A percentile compares a stretch with the other conserved stretches of the same genome.
Conservation (phyloP, 768 basidiomycete genomes). For the Podaxis carcinomalis region DNA sequence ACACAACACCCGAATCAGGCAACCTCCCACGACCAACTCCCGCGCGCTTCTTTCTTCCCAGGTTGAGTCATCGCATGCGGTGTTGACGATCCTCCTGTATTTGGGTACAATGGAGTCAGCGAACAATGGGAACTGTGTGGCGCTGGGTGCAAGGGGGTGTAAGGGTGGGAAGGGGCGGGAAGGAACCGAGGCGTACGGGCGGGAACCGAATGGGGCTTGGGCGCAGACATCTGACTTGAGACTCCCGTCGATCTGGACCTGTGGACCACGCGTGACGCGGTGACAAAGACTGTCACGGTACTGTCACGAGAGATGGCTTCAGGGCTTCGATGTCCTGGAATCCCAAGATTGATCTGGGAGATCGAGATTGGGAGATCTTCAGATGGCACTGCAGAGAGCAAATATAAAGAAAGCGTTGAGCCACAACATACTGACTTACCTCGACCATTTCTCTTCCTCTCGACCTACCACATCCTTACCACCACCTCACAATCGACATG, state of each 20-base stretch:
- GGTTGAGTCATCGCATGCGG: background rate
- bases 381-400: background rate
- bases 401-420: background rate
- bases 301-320: background rate
- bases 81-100: background rate
- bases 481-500: constrained; percentile 32
- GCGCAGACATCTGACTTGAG: background rate
- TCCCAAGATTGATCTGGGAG: constrained; percentile 7
- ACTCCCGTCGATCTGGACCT: constrained; percentile 1
- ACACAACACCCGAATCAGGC: background rate
- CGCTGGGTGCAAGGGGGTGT: background rate
- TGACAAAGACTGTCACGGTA: background rate
- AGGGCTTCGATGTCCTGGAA: background rate
- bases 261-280: background rate
- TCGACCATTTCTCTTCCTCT: constrained; percentile 13
- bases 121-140: background rate
- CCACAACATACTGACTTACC: constrained; percentile 8
- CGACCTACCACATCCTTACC: constrained; percentile 12
- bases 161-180: background rate
- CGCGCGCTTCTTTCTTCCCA: constrained; percentile 8
- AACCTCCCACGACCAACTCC: constrained; percentile 3
- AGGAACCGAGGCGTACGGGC: background rate
- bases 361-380: constrained; percentile 5
- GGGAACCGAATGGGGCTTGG: constrained; percentile 7
- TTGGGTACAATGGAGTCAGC: background rate